Base-by-base conservation (phyloP, 495 filamentous ascomycete species). In the Trichoderma parareesei region DNA sequence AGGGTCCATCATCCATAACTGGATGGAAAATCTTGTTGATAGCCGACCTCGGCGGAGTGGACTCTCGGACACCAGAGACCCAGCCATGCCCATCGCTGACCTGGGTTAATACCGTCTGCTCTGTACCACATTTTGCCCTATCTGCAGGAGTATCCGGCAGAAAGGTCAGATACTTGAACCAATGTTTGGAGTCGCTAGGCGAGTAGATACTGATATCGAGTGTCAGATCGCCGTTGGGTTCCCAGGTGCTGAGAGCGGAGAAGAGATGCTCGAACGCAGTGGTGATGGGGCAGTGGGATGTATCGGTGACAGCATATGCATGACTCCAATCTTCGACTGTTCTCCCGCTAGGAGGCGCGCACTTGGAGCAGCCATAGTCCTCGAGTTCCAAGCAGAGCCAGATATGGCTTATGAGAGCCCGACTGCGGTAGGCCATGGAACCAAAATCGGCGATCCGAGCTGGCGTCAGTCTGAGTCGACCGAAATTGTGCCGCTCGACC, bases 161-260 rank as follows among this genome's bases (percentile, higher is more conserved):
- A 64, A 72, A 74, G 66, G 68, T 72, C 65, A 73, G 64, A 67
- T 72, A 68, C 68, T 27, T 27, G 67, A 74, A 76, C 70, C 68
- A 73, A 71, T 76, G 72, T 66, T 72, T 67, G 62, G 70, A 73
- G 64, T 74, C 74, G 65, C 72, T 77, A 59, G 70, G 74, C 65
- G 74, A 74, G 64, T 76, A 70, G 65, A 75, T 69, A 68, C 76
- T 74, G 60, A 77, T 75, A 68, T 77, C 76, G 63, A 77, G 72
- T 61, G 71, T 64, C 66, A 78, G 74, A 64, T 70, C 66, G 69
- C 69, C 62, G 46, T 67, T 67, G 59, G 70, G 71, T 61, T 76
- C 72, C 74, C 72, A 77, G 63, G 64, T 70, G 67, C 74, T 73
- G 67, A 78, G 72, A 69, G 67, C 65, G 27, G 70, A 74, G 67